Conservation (phyloP, 192 early-diverging fungal species). For the Coemansia sp. region DNA sequence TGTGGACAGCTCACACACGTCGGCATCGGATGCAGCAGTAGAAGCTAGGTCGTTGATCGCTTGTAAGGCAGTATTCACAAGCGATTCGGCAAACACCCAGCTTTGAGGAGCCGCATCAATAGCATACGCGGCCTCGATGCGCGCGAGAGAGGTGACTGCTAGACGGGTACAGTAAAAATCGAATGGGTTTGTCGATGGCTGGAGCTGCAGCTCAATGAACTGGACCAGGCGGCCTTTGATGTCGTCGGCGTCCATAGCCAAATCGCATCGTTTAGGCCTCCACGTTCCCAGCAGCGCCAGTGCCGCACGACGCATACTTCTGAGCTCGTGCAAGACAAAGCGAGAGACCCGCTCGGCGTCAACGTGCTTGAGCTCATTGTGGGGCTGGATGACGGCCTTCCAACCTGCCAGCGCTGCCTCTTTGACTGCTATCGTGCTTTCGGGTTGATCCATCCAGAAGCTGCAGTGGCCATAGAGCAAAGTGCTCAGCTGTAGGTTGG, state of each 20-base stretch:
- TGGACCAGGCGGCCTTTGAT: slow-evolving; percentile 23
- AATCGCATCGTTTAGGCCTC: slow-evolving; percentile 3
- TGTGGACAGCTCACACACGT: neutral
- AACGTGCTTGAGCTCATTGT: slow-evolving; percentile 33
- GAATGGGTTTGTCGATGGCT: neutral
- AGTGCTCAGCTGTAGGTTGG: slow-evolving; percentile 40
- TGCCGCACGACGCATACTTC: slow-evolving; percentile 16
- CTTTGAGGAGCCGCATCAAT: neutral
- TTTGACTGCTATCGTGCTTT: slow-evolving; percentile 22
- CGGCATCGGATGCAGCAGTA: neutral
- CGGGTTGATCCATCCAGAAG: slow-evolving; percentile 24
- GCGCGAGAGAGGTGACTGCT: slow-evolving; percentile 25
- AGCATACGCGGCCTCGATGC: slow-evolving; percentile 16
- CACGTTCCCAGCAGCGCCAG: slow-evolving; percentile 35
- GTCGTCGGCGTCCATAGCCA: neutral
- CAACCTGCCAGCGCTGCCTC: slow-evolving; percentile 34
- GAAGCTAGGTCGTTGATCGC: neutral
- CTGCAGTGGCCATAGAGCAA: slow-evolving; percentile 39
- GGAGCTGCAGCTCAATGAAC: slow-evolving; percentile 7
- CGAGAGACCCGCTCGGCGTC: slow-evolving; percentile 35
- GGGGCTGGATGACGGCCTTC: slow-evolving; percentile 34
- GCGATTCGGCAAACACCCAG: slow-evolving; percentile 27
- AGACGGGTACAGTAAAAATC: slow-evolving; percentile 20
- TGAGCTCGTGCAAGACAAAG: slow-evolving; percentile 17
- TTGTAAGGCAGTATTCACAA: neutral